Evolutionary conservation across 371 early-diverging fungal species (phyloP), one percentile per base, ranked within the genome.

Genomic region (Syncephalis plumigaleata): DNA sequence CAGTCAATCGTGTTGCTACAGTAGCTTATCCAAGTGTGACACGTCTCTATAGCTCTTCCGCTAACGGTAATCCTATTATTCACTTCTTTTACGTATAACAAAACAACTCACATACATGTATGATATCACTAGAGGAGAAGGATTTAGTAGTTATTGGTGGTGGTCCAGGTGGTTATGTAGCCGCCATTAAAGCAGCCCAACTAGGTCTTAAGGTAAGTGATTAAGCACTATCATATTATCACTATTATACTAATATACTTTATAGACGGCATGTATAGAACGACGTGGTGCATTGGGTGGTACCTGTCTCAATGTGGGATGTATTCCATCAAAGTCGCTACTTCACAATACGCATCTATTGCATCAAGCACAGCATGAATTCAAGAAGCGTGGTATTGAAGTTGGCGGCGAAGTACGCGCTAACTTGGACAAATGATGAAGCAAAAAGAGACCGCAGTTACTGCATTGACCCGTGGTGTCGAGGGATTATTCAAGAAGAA

Each of bases 241-340:
- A 8, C n/a, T n/a, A n/a, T n/a, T n/a, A n/a, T 9, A 17, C 16
- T 31, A 31, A 31, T 31, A 31, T 31, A 4, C 4, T 31, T 31
- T n/a, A n/a, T 72, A 91, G 91, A 84, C 86, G 37, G 96, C 93
- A 21, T 93, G 95, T 64, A 77, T 95, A 48, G 96, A 97, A 70
- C 90, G 86, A 69, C 90, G 98, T 53, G 95, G 91, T 27, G 53
- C 90, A 24, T 76, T 97, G 15, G 98, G 98, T 58, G 98, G 98
- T 50, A 97, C 98, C 37, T 97, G 98, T 69, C 67, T 97, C 56
- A 97, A 97, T 64, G 94, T 96, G 39, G 98, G 98, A 40, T 97
- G 97, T 73, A 97, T 97, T 67, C 98, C 98, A 27, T 95, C 96
- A 52, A 97, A 97, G 71, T 84, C 97, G 50, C 80, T 97, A 63